These are phyloP conservation scores for Paecilomyces sp. DNA, from an alignment of 2,329 filamentous ascomycete genomes.

Conservation along the genomic window DNA sequence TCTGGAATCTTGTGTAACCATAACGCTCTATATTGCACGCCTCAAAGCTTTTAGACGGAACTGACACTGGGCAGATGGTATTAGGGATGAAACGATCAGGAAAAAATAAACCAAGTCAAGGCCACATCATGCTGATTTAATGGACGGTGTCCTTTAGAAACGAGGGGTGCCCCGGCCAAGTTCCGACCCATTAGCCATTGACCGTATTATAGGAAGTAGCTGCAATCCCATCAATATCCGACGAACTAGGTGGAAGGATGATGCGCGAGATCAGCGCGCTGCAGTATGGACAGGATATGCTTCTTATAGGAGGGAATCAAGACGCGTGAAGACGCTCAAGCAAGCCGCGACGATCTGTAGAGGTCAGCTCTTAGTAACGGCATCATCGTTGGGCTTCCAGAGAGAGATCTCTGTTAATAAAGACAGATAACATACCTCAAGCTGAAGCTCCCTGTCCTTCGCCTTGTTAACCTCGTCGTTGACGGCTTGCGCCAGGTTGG, in stretches of 20 bases:
- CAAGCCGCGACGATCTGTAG: conserved; percentile 77
- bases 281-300: conserved; percentile 1
- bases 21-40: not conserved
- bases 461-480: conserved; percentile 76
- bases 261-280: not conserved
- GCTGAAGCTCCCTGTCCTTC: conserved; percentile 91
- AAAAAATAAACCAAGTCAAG: not conserved
- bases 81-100: not conserved
- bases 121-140: not conserved
- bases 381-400: not conserved
- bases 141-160: not conserved
- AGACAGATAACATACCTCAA: conserved; percentile 62
- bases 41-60: not conserved
- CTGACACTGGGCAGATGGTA: not conserved
- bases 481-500: conserved; percentile 83
- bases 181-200: not conserved
- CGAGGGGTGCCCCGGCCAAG: not conserved
- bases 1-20: not conserved
- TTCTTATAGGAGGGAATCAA: conserved; percentile 80
- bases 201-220: not conserved
- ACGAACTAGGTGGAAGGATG: conserved; percentile 2
- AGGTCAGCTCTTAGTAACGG: conserved; percentile 5
- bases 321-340: conserved; percentile 91
- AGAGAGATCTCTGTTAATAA: not conserved
- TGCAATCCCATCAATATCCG: conserved; percentile 6